Percentiles rank a stretch among this genome's conserved stretches.
Conservation (phyloP, 176 grass and related monocot genomes). For the Aegilops speltoides region DNA sequence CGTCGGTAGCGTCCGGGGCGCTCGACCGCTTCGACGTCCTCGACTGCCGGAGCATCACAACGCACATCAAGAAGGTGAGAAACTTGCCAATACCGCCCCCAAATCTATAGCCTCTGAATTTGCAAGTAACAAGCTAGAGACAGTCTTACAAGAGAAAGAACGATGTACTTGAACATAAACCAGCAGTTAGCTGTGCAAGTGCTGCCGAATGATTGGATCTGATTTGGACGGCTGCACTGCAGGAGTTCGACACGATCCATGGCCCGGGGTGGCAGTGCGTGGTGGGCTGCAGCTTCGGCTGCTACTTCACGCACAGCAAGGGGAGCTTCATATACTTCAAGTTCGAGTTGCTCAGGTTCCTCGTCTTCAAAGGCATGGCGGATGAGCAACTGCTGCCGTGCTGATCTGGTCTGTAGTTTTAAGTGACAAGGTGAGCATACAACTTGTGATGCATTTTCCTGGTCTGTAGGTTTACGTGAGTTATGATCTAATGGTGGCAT, state of each 20-base stretch:
- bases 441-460: too few relatives aligned
- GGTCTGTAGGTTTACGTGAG: too few relatives aligned
- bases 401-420: neutral
- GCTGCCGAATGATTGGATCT: neutral
- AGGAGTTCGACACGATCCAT: constrained; percentile 89
- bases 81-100: neutral
- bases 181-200: neutral
- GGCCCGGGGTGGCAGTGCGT: constrained; percentile 93
- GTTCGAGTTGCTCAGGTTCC: constrained; percentile 80
- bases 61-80: constrained; percentile 78
- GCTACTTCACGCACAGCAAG: constrained; percentile 88
- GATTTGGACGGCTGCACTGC: neutral
- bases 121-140: neutral
- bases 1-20: constrained; percentile 66
- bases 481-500: too few relatives aligned
- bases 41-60: constrained; percentile 82
- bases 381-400: neutral
- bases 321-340: constrained; percentile 96
- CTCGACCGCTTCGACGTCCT: constrained; percentile 88
- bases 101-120: too few relatives aligned
- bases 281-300: constrained; percentile 85
- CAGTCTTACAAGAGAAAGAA: neutral
- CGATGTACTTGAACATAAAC: too few relatives aligned
- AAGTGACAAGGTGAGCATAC: too few relatives aligned
- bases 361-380: constrained; percentile 77